phyloP scores from a whole-genome alignment of 306 rosid genomes.

The Prinsepia uniflora region DNA sequence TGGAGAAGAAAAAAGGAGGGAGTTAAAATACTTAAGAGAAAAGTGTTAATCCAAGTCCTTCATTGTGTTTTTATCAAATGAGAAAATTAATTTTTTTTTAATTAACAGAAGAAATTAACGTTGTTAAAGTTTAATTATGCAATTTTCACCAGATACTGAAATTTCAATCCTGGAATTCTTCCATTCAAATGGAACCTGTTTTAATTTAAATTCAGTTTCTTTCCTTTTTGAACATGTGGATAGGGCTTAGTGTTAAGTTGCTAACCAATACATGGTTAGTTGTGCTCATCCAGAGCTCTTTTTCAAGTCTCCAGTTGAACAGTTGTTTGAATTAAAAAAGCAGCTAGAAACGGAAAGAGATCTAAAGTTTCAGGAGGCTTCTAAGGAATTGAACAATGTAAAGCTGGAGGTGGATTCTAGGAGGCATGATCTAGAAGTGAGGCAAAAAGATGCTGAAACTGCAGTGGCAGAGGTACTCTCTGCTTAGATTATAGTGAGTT shows the following conservation, averaged over 20 bases:
- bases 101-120: neutral
- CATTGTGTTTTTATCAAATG: neutral
- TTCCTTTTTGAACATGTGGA: neutral
- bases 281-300: conserved; percentile 3
- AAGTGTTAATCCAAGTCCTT: neutral
- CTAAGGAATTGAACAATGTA: conserved; percentile 36
- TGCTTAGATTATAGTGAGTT: conserved; percentile 8
- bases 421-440: conserved; percentile 52
- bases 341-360: conserved; percentile 60
- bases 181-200: neutral
- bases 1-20: neutral
- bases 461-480: conserved; percentile 55
- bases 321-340: conserved; percentile 47
- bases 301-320: conserved; percentile 44
- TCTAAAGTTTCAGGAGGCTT: conserved; percentile 48
- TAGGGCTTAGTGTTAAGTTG: neutral
- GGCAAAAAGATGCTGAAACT: conserved; percentile 58
- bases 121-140: neutral
- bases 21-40: neutral
- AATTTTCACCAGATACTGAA: neutral
- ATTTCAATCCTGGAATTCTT: neutral
- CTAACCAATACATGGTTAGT: neutral
- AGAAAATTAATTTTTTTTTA: too few species aligned
- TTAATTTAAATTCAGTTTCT: conserved; percentile 12
- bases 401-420: conserved; percentile 59